Base-by-base conservation (phyloP, 2,329 filamentous ascomycete genomes). In the Graphiopsis chlorocephala region DNA sequence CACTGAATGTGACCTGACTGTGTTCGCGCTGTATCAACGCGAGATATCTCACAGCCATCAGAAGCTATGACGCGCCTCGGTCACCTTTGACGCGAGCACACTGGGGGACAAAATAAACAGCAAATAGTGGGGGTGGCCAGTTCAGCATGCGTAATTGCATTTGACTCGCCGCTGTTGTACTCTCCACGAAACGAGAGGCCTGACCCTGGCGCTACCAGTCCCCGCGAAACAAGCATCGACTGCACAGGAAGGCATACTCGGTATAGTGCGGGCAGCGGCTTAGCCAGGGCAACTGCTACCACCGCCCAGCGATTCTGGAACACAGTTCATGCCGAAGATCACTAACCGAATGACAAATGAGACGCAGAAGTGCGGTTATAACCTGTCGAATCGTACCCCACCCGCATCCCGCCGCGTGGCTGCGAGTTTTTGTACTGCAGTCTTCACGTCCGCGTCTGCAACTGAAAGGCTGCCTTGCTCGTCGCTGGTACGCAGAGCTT, bases 211-310 rank as follows among this genome's bases (percentile, higher is more conserved):
- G 31, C 53, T 15, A 25, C 14, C 25, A 31, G 31, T 53, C 53
- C 53, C 53, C 53, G 53, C 53, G 31, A 56, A 56, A 56, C 29
- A 38, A 56, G 53, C 53, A 31, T 56, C 28, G 29, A 26, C 52
- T 20, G 53, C 4, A 20, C 53, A 14, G 53, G 10, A 31, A 14
- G 31, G 31, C 28, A 56, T n/a, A 42, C 17, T 42, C 35, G 38
- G 38, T 45, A 20, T 20, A 45, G 38, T 45, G 38, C 38, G 38
- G 38, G 38, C 38, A 25, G 47, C 25, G 47, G 47, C 47, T 25
- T 23, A 26, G 45, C 52, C 15, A 56, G 29, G 52, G 52, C 52
- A 35, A 56, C 28, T 29, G 1, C 28, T 56, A 15, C 52, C 52
- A 35, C 28, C 28, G 50, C 29, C 53, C 29, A 56, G 31, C 53